Base-by-base conservation (phyloP, 768 basidiomycete genomes). In the Pisolithus orientalis region DNA sequence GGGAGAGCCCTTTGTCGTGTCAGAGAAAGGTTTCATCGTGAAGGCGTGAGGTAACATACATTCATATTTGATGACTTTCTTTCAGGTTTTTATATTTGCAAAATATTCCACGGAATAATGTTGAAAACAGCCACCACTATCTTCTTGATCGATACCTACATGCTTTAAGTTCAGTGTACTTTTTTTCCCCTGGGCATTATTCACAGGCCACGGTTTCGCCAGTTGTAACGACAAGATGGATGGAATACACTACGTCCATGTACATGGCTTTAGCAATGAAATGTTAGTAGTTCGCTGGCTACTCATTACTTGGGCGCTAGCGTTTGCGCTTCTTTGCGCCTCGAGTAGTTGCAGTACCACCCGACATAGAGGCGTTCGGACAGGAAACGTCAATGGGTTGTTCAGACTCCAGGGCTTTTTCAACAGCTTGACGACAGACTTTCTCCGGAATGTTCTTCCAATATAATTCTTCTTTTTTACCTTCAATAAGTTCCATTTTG, bases 371-470 rank as follows among this genome's bases (percentile, higher is more conserved):
- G 8, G 10, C n/a, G 10, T 39, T 25, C 3, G 47, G 27, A 27
- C 1, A 16, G 34, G 11, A 34, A 34, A 34, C 13, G 13, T 34
- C 14, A 6, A 16, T 1, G 1, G 34, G 5, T 2, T 24, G 32
- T 25, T 55, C 51, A 6, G 42, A 53, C 9, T 54, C 48, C 27
- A 62, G 8, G 5, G 74, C 76, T 61, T 72, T 79, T 40, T 73
- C 73, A 39, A 87, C 78, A 0, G 89, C 87, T 57, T 80, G 76
- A 45, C 69, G 65, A 14, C 82, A 72, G 25, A 90, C 74, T 62
- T 85, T 89, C 60, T 84, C 81, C 0, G 90, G 90, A 0, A 91
- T 82, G 54, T 84, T 84, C 50, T 82, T 77, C 90, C 89, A 91
- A 59, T 91, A 91, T 37, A 91, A 50, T 52, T 77, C 79, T 58